A percentile compares a stretch with the other conserved stretches of the same genome.
phyloP scores from a whole-genome alignment of 305 asterid genomes.

The Caryopteris hybrid region DNA sequence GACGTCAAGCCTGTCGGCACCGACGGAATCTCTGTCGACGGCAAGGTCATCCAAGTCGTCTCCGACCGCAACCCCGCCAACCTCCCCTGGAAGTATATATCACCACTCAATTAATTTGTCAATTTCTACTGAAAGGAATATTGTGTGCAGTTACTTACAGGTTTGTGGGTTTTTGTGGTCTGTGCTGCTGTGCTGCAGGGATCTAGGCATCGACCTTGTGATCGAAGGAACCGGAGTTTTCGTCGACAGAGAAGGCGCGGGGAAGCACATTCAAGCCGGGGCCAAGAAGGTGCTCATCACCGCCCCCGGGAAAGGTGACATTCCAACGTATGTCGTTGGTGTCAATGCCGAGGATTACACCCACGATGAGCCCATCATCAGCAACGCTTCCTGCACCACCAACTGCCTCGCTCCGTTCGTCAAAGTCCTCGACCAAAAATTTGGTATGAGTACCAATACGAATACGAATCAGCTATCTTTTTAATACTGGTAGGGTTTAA shows the following conservation, averaged over 20 bases:
- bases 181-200: slow-evolving; percentile 50
- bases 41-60: slow-evolving; percentile 71
- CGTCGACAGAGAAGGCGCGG: slow-evolving; percentile 89
- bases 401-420: slow-evolving; percentile 96
- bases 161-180: no score
- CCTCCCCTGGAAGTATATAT: slow-evolving; percentile 89
- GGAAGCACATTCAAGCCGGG: slow-evolving; percentile 82
- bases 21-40: slow-evolving; percentile 69
- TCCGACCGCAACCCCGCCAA: slow-evolving; percentile 69
- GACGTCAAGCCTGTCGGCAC: slow-evolving; percentile 70
- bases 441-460: slow-evolving; percentile 59
- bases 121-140: neutral
- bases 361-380: slow-evolving; percentile 62
- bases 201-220: slow-evolving; percentile 67
- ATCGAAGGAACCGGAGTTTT: slow-evolving; percentile 95
- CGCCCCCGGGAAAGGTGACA: slow-evolving; percentile 95
- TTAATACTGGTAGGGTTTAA: no score
- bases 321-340: slow-evolving; percentile 89
- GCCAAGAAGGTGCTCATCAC: slow-evolving; percentile 95
- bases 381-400: slow-evolving; percentile 97
- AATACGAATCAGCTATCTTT: no score
- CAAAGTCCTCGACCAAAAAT: slow-evolving; percentile 87
- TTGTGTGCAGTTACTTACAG: neutral
- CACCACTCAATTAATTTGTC: no score
- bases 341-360: slow-evolving; percentile 77